Base-by-base conservation (phyloP, 352 stramenopile species). In the Pilasporangium apinafurcum region DNA sequence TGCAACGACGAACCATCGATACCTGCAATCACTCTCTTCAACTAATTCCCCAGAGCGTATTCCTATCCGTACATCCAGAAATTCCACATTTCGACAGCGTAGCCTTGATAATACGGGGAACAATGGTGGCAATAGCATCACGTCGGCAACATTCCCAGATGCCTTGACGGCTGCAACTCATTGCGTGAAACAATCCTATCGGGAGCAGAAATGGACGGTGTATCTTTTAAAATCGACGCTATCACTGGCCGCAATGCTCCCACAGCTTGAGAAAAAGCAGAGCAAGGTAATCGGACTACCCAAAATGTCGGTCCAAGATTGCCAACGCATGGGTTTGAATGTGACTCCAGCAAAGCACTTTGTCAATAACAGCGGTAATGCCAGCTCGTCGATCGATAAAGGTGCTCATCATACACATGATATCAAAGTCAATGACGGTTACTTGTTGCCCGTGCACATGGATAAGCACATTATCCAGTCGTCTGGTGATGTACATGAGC, bases 161-260 rank as follows among this genome's bases (percentile, higher is more conserved):
- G 46, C 46, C 6, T 21, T 59, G 17, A 26, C 35, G 8, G 62
- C 56, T 1, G 63, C 49, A 0, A 76, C 60, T 13, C 60, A 70
- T 16, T 89, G 73, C 26, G 58, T 84, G 8, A 64, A 67, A 13
- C 68, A 85, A 36, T 75, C 48, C 2, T 84, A 70, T 16, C 63
- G 68, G 17, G 70, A 84, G 21, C 64, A 77, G 12, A 84, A 81
- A 29, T 89, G 77, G 77, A 79, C 67, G 50, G 56, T 82, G 24
- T 85, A 81, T 35, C 50, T 85, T 30, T 56, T 89, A 22, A 84
- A 85, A 38, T 78, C 77, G 13, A 75, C 67, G 26, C 50, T 86
- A 2, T 89, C 77, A 8, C 85, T 68, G 0, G 57, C 73, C 16
- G 52, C 53, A 4, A 85, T 86, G 71, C 67, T 83, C 28, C 71